phyloP scores from a whole-genome alignment of 2,329 filamentous ascomycete genomes.

The Penicillium freii region DNA sequence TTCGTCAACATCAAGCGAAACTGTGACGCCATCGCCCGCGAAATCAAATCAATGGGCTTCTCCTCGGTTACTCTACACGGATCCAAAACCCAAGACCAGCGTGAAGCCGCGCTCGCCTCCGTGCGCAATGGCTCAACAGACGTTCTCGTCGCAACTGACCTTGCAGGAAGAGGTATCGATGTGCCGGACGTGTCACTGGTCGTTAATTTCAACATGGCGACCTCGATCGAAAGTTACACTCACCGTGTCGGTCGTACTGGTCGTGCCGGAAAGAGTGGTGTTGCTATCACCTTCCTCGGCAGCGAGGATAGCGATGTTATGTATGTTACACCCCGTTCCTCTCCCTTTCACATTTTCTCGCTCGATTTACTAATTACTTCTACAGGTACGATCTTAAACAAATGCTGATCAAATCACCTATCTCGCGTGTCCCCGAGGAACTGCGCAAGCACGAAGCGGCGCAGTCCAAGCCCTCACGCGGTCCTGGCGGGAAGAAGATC shows the following conservation, averaged over 20 bases:
- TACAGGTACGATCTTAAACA: slow-evolving; percentile 77
- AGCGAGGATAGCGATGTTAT: slow-evolving; percentile 85
- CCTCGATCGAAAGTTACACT: slow-evolving; percentile 88
- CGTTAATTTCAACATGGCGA: slow-evolving; percentile 98
- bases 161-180: slow-evolving; percentile 96
- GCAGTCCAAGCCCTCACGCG: slow-evolving; percentile 70
- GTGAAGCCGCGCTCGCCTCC: slow-evolving; percentile 86
- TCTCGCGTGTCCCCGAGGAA: slow-evolving; percentile 89
- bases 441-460: slow-evolving; percentile 83
- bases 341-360: slow-evolving; percentile 3
- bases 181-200: slow-evolving; percentile 91
- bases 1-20: slow-evolving; percentile 99
- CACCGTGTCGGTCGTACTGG: slow-evolving; percentile 96
- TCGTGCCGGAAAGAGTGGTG: slow-evolving; percentile 94
- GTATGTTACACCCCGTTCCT: slow-evolving; percentile 45
- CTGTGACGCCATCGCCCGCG: slow-evolving; percentile 89
- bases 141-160: slow-evolving; percentile 90
- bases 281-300: slow-evolving; percentile 92
- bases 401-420: slow-evolving; percentile 87
- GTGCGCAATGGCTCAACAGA: slow-evolving; percentile 77
- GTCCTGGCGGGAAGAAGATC: slow-evolving; percentile 48
- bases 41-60: slow-evolving; percentile 93
- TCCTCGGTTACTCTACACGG: slow-evolving; percentile 88
- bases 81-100: slow-evolving; percentile 95
- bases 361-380: slow-evolving; percentile 18